Evolutionary conservation across 1,284 basidiomycete species (phyloP), one percentile per base, ranked within the genome.

Genomic region (Apiotrichum gracile): DNA sequence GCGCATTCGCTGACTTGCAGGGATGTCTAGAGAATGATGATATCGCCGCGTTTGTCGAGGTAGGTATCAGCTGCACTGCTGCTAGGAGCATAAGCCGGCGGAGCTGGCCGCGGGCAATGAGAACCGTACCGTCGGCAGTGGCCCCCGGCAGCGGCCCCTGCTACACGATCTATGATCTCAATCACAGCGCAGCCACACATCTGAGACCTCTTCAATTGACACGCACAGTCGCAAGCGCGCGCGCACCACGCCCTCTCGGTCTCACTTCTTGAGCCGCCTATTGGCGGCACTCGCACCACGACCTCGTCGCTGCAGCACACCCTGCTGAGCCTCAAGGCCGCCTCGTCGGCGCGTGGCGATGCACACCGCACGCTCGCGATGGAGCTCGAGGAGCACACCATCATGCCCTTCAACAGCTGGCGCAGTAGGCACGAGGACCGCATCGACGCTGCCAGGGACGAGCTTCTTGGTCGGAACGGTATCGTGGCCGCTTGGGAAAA

Each of bases 21-120:
- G 67, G 66, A 63, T 63, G 61, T 24, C 79, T 79, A 19, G 90
- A 93, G 77, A 86, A 91, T 75, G 81, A 84, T 57, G 86, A 92
- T 70, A 82, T 92, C 40, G 77, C 87, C 49, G 78, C 81, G 22
- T 92, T 92, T 75, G 85, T 94, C 53, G 79, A 84, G 72, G 90
- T 89, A 68, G 56, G 58, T 54, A 14, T 1, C 5, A 1, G 7
- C 13, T 2, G 21, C 43, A 14, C n/a, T n/a, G n/a, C n/a, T n/a
- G n/a, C n/a, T n/a, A n/a, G n/a, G n/a, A n/a, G n/a, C n/a, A n/a
- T n/a, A n/a, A n/a, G n/a, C n/a, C n/a, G n/a, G n/a, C n/a, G n/a
- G n/a, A n/a, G n/a, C n/a, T n/a, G n/a, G n/a, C n/a, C n/a, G n/a
- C n/a, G n/a, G n/a, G n/a, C n/a, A n/a, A n/a, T n/a, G n/a, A n/a